Percentiles rank a stretch among this genome's conserved stretches.
These are phyloP conservation scores for Mycena rosella DNA, from an alignment of 768 basidiomycete genomes.

Conservation along the genomic window DNA sequence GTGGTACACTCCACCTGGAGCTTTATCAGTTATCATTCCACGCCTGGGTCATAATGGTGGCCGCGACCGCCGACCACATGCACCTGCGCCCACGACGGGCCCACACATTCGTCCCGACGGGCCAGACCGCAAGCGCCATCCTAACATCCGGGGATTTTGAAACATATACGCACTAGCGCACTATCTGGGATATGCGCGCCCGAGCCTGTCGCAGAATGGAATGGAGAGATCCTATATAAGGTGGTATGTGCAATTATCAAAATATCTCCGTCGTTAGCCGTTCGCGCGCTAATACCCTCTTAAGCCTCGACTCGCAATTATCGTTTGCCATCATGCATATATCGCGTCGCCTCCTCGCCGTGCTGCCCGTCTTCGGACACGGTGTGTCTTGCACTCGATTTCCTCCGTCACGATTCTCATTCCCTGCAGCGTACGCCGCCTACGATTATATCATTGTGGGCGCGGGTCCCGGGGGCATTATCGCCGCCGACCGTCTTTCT, in stretches of 20 bases:
- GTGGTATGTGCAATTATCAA: not conserved
- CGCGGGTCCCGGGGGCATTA: conserved; percentile 68
- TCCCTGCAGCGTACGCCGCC: conserved; percentile 33
- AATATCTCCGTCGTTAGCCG: not conserved
- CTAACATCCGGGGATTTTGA: conserved; percentile 7
- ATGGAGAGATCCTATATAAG: not conserved
- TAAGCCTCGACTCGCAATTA: not conserved
- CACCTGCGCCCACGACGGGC: too few species aligned
- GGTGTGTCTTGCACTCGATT: not conserved
- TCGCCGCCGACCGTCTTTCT: conserved; percentile 69
- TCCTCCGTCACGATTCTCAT: not conserved
- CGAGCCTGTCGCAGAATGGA: not conserved
- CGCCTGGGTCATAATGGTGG: too few species aligned
- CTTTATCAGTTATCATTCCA: too few species aligned
- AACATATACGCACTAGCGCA: conserved; percentile 16
- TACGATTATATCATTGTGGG: conserved; percentile 71
- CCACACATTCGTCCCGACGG: too few species aligned
- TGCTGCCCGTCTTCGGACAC: not conserved
- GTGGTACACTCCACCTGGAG: too few species aligned
- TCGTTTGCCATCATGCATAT: conserved; percentile 1
- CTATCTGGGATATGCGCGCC: not conserved
- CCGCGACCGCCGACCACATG: too few species aligned
- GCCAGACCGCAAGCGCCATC: not conserved
- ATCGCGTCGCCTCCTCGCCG: not conserved
- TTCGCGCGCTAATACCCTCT: not conserved